Evolutionary conservation across 805 yeast genomes (phyloP), one percentile per base, ranked within the genome.

Genomic region (Metschnikowia noctiluminum): DNA sequence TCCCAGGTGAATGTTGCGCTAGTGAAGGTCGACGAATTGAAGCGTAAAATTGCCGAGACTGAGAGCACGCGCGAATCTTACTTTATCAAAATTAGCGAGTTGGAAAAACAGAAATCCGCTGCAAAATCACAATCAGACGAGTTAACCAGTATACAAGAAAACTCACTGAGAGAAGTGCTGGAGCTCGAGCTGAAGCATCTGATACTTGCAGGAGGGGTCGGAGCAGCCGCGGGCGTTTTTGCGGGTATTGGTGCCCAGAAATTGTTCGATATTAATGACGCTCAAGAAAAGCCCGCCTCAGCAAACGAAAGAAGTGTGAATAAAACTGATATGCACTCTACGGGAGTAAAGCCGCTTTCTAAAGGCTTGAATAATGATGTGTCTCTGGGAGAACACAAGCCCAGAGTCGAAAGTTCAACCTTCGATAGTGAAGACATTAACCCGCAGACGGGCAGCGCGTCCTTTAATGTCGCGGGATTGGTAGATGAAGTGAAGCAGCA

Each of bases 1-100:
- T 83, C 85, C 38, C 96, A 90, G 62, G 74, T 85, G 42, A 84
- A 80, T 37, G 81, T 86, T 5, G 70, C 79, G n/a, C 76, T 86
- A 54, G 71, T 72, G 27, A 73, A 74, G 59, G 68, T 72, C 45
- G 68, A 73, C 43, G 77, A 74, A 37, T 59, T 71, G 44, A 65
- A 64, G 52, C 43, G 51, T 31, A 54, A 64, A 38, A 55, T 72
- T 9, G 43, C 51, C 1, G 73, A 69, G 34, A 43, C 62, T 13
- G 66, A 65, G 43, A 55, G 49, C 8, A 30, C 57, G 10, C 61
- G 66, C 46, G 57, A 45, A 26, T 46, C 54, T n/a, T 51, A 62
- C n/a, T 62, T 59, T 45, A 56, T 46, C 28, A 65, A 67, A 13
- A 53, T 66, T 21, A 53, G 56, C 31, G 32, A 42, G 30, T 51